phyloP scores from a whole-genome alignment of 176 grass and related monocot species.

The Alopecurus myosuroides region DNA sequence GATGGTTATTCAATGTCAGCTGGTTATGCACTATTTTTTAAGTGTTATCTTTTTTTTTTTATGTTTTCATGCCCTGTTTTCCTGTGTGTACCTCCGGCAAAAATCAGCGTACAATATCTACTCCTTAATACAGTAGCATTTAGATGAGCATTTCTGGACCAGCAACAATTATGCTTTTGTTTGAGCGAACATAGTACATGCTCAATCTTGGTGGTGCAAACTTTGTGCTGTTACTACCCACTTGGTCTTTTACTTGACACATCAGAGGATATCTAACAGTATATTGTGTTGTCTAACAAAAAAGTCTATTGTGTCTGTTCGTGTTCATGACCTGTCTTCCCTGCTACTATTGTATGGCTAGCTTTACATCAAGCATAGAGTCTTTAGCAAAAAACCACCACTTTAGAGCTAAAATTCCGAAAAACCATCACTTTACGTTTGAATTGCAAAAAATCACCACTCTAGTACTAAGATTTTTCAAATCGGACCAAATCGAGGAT shows the following conservation, averaged over 20 bases:
- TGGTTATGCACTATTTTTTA: neutral
- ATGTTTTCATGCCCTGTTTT: neutral
- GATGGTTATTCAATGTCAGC: neutral
- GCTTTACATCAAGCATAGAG: neutral
- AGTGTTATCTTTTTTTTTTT: neutral
- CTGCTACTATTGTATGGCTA: neutral
- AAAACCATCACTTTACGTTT: no score
- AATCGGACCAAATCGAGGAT: no score
- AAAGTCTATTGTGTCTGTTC: neutral
- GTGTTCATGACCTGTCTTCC: neutral
- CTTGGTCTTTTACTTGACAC: neutral
- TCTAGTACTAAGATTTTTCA: no score
- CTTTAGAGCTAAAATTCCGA: no score
- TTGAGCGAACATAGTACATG: neutral
- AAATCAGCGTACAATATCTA: neutral
- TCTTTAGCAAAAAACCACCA: no score
- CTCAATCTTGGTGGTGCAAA: neutral
- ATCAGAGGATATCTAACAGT: neutral
- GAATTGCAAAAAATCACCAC: no score
- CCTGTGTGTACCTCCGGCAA: neutral
- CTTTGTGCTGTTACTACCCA: neutral
- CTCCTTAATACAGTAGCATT: no score
- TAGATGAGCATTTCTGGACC: neutral
- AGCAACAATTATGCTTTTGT: neutral
- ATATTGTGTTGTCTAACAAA: neutral